Evolutionary conservation across 176 grass and related monocot genomes (phyloP).

Genomic region (Avena insularis): DNA sequence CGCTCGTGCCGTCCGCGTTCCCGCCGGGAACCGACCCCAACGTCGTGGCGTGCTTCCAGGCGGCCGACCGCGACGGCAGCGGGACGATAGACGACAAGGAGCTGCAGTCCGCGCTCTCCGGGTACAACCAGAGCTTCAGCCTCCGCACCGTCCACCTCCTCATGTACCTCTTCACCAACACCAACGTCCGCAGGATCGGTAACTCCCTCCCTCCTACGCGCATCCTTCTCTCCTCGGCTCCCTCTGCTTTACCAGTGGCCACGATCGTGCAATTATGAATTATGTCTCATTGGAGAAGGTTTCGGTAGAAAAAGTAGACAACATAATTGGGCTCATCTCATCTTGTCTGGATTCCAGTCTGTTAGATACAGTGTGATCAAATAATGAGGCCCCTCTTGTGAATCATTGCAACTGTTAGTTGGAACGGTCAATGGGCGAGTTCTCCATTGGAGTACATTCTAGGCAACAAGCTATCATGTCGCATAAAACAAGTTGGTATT

Average conservation of each 20-base stretch:
- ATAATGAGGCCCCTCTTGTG: not conserved
- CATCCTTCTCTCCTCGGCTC: not conserved
- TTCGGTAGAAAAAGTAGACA: not conserved
- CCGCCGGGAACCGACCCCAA: slow-evolving; percentile 85
- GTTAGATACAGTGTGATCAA: not conserved
- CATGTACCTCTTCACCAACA: slow-evolving; percentile 94
- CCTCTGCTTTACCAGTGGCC: not conserved
- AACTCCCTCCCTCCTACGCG: not conserved
- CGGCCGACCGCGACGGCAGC: slow-evolving; percentile 87
- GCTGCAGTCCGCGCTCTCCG: slow-evolving; percentile 86
- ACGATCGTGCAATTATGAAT: not conserved
- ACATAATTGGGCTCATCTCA: not conserved
- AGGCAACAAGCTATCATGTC: not conserved
- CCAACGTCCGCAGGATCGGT: slow-evolving; percentile 88
- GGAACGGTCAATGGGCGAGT: not conserved
- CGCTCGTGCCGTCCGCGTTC: slow-evolving; percentile 76
- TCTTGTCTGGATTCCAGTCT: not conserved
- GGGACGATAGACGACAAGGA: slow-evolving; percentile 96
- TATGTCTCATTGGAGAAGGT: not conserved
- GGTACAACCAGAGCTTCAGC: slow-evolving; percentile 91
- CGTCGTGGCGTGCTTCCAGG: slow-evolving; percentile 93
- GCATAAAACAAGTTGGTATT: not conserved
- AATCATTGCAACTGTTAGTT: not conserved
- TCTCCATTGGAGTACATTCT: not conserved
- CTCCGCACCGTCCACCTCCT: slow-evolving; percentile 88